Base-by-base conservation (phyloP, 805 yeast species). In the Saturnispora saitoi region DNA sequence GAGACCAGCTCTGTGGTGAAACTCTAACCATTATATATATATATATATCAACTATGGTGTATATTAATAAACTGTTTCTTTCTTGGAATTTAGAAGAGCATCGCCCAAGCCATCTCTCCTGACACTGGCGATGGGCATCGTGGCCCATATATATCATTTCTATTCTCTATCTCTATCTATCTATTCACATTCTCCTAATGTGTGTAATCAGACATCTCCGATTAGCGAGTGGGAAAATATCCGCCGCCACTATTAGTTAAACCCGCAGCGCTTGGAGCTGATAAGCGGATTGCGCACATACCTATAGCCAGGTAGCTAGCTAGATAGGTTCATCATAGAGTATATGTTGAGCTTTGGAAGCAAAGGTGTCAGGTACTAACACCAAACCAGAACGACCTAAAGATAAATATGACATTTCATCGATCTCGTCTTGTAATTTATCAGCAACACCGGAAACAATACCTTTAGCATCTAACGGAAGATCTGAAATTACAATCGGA, bases 401-500 rank as follows among this genome's bases (percentile, higher is more conserved):
- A 20, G 83, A 76, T 19, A 81, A 62, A 54, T 80, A 81, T 56
- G 73, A 73, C 78, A 77, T 76, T 54, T 74, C 81, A 43, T 68
- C 68, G 3, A 69, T 59, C 9, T 56, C 60, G 17, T 51, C 49
- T 9, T 50, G 55, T 22, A 81, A 60, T 48, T 67, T 70, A 36
- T 76, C 65, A 0, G 86, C 84, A 20, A 81, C 70, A 1, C 84
- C 83, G 0, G 85, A 80, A 2, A 80, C 85, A 43, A 81, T 78
- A 37, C 87, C 87, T 20, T 80, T 78, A 7, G 78, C 68, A 59
- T 81, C 81, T 15, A 76, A 61, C 0, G 86, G 86, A 22, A 81
- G 58, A 28, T 65, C 63, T 12, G 71, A 65, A 19, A 81, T 72
- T 1, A 73, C 66, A 4, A 80, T 65, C 0, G 86, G 86, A n/a